phyloP scores from a whole-genome alignment of 2,329 filamentous ascomycete species.

The Stylonectria norvegica region DNA sequence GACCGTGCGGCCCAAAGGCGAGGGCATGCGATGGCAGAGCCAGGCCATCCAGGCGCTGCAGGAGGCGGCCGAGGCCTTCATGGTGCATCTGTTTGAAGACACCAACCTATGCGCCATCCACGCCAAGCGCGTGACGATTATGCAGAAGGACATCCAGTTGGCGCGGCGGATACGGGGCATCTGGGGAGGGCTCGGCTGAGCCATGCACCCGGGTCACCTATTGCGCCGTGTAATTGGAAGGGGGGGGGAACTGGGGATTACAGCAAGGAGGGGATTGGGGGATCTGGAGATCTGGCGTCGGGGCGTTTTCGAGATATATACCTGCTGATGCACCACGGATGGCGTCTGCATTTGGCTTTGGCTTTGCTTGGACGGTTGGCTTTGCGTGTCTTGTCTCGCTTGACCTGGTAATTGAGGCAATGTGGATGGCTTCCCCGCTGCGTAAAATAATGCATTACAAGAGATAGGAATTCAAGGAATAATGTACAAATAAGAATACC shows the following conservation, averaged over 20 bases:
- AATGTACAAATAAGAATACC: too few relatives aligned
- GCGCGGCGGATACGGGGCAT: slow-evolving; percentile 75
- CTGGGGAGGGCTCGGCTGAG: slow-evolving; percentile 66
- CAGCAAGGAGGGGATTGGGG: slow-evolving; percentile 8
- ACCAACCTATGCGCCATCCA: slow-evolving; percentile 91
- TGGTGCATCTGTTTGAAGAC: slow-evolving; percentile 87
- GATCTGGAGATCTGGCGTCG: slow-evolving; percentile 11
- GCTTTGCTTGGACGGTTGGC: too few relatives aligned
- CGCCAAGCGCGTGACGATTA: slow-evolving; percentile 93
- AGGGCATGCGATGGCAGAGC: slow-evolving; percentile 89
- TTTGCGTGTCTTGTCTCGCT: too few relatives aligned
- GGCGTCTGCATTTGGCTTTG: too few relatives aligned
- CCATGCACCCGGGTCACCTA: not conserved
- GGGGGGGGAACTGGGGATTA: slow-evolving; percentile 1
- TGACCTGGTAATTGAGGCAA: too few relatives aligned
- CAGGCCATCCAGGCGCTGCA: slow-evolving; percentile 91
- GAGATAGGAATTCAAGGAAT: too few relatives aligned
- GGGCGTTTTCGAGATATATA: slow-evolving; percentile 22
- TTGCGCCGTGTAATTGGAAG: slow-evolving; percentile 11
- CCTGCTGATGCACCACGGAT: too few relatives aligned
- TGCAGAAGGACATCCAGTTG: slow-evolving; percentile 97
- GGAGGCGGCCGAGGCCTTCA: slow-evolving; percentile 92
- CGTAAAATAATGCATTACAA: too few relatives aligned
- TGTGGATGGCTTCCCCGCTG: too few relatives aligned
- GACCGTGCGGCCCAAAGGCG: slow-evolving; percentile 56